Conservation (phyloP, 208 protist species). For the Leishmania aethiopica region DNA sequence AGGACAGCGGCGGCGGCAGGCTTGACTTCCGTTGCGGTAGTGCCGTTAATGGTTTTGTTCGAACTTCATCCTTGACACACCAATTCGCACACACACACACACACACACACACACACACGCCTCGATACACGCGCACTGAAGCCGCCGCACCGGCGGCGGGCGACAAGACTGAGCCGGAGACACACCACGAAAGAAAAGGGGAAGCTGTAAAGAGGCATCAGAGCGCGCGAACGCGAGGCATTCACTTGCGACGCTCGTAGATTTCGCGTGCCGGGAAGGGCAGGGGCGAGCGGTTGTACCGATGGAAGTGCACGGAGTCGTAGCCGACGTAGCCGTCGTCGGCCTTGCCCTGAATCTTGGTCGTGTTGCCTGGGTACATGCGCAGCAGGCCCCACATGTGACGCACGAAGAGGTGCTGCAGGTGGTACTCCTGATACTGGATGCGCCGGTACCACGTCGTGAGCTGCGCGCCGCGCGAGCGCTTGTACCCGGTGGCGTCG, state of each 20-base stretch:
- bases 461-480: conserved; percentile 71
- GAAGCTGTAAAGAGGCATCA: conserved; percentile 3
- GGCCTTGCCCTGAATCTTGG: conserved; percentile 82
- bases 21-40: background rate
- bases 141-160: background rate
- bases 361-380: conserved; percentile 86
- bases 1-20: background rate
- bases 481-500: conserved; percentile 89
- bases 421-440: conserved; percentile 91
- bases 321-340: conserved; percentile 90
- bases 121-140: conserved; percentile 1
- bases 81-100: background rate
- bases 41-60: background rate
- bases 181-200: background rate
- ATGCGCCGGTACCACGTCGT: conserved; percentile 89
- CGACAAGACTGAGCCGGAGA: background rate
- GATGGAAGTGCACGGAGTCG: conserved; percentile 81
- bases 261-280: conserved; percentile 85
- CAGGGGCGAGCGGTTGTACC: conserved; percentile 85
- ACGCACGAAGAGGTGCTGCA: conserved; percentile 90
- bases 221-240: background rate
- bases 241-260: conserved; percentile 87
- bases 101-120: background rate
- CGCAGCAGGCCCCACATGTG: conserved; percentile 85
- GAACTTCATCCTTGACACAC: background rate